These are phyloP conservation scores for Pythium scleroteichum DNA, from an alignment of 352 stramenopile genomes.

Conservation along the genomic window DNA sequence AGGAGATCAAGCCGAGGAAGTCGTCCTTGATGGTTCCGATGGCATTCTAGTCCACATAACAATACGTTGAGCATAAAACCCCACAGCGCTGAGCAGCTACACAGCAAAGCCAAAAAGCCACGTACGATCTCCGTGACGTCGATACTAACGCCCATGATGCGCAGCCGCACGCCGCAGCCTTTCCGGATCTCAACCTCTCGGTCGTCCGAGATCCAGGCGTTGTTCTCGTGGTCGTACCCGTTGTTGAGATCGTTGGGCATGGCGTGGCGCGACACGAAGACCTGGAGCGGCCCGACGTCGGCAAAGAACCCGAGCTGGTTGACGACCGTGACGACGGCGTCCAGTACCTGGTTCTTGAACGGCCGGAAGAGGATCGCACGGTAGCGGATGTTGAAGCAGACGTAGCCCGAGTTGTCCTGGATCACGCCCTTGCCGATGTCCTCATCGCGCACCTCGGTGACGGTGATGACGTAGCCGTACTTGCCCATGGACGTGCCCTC, in stretches of 20 bases:
- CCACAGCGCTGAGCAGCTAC: constrained; percentile 1
- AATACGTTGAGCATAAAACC: constrained; percentile 7
- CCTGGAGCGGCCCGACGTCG: constrained; percentile 94
- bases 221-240: constrained; percentile 95
- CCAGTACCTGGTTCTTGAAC: constrained; percentile 98
- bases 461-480: constrained; percentile 97
- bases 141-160: constrained; percentile 97
- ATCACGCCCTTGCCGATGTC: constrained; percentile 97
- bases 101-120: constrained; percentile 16
- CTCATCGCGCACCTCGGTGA: constrained; percentile 95
- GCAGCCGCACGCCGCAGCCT: constrained; percentile 94
- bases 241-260: constrained; percentile 95
- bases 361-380: constrained; percentile 95
- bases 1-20: constrained; percentile 96
- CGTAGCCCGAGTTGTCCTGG: constrained; percentile 97
- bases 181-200: constrained; percentile 97
- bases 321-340: constrained; percentile 96
- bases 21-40: constrained; percentile 99
- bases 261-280: constrained; percentile 97
- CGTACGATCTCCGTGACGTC: constrained; percentile 95
- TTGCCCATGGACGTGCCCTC: constrained; percentile 96
- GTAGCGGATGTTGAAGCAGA: constrained; percentile 97
- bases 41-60: constrained; percentile 73
- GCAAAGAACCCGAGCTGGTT: constrained; percentile 97
- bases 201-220: constrained; percentile 97